phyloP scores from a whole-genome alignment of 2,329 filamentous ascomycete genomes.

The Trichoderma semiorbis region DNA sequence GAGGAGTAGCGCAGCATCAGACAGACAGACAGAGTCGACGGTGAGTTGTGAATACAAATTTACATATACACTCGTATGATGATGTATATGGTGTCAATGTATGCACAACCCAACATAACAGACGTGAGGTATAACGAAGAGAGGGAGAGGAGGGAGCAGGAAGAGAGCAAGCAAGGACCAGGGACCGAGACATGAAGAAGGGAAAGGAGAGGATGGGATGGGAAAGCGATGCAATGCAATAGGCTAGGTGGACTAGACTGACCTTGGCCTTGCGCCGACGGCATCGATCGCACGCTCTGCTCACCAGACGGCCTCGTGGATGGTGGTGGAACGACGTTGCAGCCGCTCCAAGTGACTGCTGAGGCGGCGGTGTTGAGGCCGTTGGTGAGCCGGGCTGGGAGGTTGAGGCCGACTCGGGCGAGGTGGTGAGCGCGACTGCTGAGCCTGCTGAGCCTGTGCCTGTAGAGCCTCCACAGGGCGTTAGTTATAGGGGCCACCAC shows the following conservation, averaged over 20 bases:
- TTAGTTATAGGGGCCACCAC: background rate
- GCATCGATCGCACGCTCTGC: slow-evolving; percentile 36
- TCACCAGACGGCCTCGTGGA: slow-evolving; percentile 20
- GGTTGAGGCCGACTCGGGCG: background rate
- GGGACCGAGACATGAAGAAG: background rate
- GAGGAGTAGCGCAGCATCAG: slow-evolving; percentile 1
- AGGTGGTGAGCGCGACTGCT: background rate
- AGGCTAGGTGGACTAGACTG: background rate
- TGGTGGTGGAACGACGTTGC: slow-evolving; percentile 14
- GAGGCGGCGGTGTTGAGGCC: slow-evolving; percentile 8
- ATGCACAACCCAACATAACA: background rate
- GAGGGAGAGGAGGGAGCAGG: background rate
- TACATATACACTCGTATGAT: background rate
- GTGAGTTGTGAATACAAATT: background rate
- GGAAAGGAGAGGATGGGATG: background rate
- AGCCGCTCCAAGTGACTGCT: background rate
- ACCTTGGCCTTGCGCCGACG: slow-evolving; percentile 38
- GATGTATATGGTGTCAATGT: background rate
- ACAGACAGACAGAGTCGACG: background rate
- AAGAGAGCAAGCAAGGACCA: background rate
- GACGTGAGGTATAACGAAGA: background rate
- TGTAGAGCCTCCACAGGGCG: slow-evolving; percentile 29
- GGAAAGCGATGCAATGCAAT: background rate
- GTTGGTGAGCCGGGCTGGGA: slow-evolving; percentile 11
- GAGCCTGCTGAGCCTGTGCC: background rate